Evolutionary conservation across 495 filamentous ascomycete species (phyloP).

Genomic region (Podospora fimiseda): DNA sequence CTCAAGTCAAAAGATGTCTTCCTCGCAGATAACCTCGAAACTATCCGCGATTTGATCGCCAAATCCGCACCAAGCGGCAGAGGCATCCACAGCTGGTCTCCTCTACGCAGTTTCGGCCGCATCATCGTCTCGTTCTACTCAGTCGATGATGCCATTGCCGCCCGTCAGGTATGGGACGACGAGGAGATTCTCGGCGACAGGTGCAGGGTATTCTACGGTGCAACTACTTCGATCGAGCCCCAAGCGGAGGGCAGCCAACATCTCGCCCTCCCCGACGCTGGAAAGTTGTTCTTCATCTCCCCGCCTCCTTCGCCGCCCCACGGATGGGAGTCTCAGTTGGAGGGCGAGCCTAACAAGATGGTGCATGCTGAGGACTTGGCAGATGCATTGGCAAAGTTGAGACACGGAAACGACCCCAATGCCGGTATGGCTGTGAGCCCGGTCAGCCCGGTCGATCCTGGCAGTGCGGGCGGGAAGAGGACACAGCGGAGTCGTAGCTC

Average conservation of each 20-base stretch:
- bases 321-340: constrained; percentile 84
- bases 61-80: constrained; percentile 44
- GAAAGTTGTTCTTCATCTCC: constrained; percentile 95
- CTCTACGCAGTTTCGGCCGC: constrained; percentile 84
- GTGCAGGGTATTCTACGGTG: constrained; percentile 83
- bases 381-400: constrained; percentile 64
- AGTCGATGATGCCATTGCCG: constrained; percentile 62
- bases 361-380: constrained; percentile 89
- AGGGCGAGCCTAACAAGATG: constrained; percentile 89
- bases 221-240: constrained; percentile 50
- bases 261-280: constrained; percentile 72
- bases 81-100: constrained; percentile 74
- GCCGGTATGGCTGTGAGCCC: constrained; percentile 3
- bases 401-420: constrained; percentile 28
- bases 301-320: constrained; percentile 87
- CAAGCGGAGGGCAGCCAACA: constrained; percentile 52
- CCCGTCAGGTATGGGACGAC: constrained; percentile 67
- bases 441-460: constrained; percentile 28
- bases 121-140: constrained; percentile 84
- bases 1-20: constrained; percentile 75
- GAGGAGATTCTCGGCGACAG: constrained; percentile 61
- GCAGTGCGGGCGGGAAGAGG: constrained; percentile 4
- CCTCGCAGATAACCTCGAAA: constrained; percentile 64
- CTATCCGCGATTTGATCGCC: constrained; percentile 67
- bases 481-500: constrained; percentile 35